Conservation (phyloP, 2,329 filamentous ascomycete genomes). For the Xenoacremonium recifei region DNA sequence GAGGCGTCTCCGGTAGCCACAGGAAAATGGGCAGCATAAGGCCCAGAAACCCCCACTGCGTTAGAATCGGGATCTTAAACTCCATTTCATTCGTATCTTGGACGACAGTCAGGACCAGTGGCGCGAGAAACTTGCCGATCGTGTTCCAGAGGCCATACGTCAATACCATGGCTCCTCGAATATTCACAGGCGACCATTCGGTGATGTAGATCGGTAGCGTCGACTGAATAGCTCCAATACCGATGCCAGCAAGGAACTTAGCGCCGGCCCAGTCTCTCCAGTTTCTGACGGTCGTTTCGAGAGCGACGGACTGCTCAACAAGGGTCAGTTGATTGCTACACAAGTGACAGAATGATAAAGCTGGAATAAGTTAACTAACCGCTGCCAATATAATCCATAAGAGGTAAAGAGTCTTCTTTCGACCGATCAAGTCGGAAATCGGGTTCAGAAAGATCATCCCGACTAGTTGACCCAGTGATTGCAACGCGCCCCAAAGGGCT, state of each 20-base stretch:
- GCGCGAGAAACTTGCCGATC: conserved; percentile 10
- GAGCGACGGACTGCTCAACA: background rate
- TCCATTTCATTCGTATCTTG: conserved; percentile 7
- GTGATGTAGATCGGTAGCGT: conserved; percentile 9
- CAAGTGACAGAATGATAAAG: background rate
- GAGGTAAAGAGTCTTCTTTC: conserved; percentile 7
- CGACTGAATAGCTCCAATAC: conserved; percentile 8
- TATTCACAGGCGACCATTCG: conserved; percentile 12
- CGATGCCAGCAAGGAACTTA: conserved; percentile 6
- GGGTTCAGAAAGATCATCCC: conserved; percentile 8
- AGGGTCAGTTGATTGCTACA: background rate
- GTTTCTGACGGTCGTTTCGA: conserved; percentile 1
- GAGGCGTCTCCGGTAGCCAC: conserved; percentile 12
- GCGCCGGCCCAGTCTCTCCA: conserved; percentile 10
- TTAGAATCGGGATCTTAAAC: conserved; percentile 10
- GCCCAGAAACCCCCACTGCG: conserved; percentile 11
- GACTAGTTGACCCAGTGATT: conserved; percentile 11
- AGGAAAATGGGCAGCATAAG: conserved; percentile 13
- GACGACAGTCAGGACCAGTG: conserved; percentile 4
- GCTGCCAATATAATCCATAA: conserved; percentile 4
- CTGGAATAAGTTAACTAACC: background rate
- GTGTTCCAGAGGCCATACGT: conserved; percentile 11
- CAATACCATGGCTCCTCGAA: conserved; percentile 11
- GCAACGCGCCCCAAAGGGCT: conserved; percentile 10
- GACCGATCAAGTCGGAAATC: conserved; percentile 7